These are phyloP conservation scores for Cenchrus purpureus DNA, from an alignment of 176 grass and related monocot genomes.

Conservation along the genomic window DNA sequence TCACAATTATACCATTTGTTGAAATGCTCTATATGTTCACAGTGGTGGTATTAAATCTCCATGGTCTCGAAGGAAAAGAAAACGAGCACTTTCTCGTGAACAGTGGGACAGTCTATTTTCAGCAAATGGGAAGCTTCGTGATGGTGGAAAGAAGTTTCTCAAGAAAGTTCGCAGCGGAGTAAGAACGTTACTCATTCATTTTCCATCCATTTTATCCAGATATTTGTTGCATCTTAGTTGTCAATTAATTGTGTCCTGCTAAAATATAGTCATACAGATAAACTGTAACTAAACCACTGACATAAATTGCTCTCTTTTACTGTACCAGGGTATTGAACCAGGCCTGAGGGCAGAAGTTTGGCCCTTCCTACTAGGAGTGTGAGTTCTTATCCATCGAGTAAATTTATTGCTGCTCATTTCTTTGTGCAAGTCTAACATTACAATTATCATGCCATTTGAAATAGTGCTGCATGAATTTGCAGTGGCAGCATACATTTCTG, in stretches of 20 bases:
- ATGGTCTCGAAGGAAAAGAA: constrained; percentile 97
- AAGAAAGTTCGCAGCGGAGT: constrained; percentile 98
- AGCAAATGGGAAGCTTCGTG: constrained; percentile 75
- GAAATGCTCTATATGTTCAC: constrained; percentile 31
- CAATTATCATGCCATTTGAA: neutral
- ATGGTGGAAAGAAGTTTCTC: constrained; percentile 88
- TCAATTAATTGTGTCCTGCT: constrained; percentile 10
- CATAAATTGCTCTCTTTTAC: constrained; percentile 34
- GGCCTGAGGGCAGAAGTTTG: constrained; percentile 93
- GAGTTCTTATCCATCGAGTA: constrained; percentile 49
- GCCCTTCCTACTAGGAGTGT: constrained; percentile 97
- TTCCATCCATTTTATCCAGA: neutral
- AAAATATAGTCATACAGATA: neutral
- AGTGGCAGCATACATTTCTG: neutral
- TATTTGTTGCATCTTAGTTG: neutral
- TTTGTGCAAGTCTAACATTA: constrained; percentile 20
- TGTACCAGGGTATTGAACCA: constrained; percentile 81
- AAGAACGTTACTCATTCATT: constrained; percentile 44
- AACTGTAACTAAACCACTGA: constrained; percentile 26
- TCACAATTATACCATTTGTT: constrained; percentile 21
- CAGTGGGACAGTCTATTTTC: constrained; percentile 76
- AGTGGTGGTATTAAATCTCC: constrained; percentile 97
- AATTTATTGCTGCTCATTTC: constrained; percentile 6
- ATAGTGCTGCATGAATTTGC: neutral
- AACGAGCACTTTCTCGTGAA: constrained; percentile 67